These are phyloP conservation scores for Ilyonectria mors-panacis DNA, from an alignment of 2,329 filamentous ascomycete species.

Conservation along the genomic window DNA sequence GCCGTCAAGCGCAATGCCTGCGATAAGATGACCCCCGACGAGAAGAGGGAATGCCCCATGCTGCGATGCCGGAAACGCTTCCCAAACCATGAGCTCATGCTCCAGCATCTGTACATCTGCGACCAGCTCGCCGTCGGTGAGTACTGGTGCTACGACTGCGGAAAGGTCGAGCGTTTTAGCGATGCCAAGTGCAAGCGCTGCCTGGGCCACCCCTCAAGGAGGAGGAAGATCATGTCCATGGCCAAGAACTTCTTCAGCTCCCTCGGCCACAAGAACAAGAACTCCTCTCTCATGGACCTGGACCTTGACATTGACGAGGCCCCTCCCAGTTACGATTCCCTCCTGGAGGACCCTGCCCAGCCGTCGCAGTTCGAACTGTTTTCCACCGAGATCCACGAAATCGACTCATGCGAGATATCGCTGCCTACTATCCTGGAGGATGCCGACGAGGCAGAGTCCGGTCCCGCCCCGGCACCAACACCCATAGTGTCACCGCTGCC, in stretches of 20 bases:
- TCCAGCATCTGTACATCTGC: constrained; percentile 66
- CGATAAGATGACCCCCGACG: constrained; percentile 61
- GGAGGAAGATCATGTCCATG: constrained; percentile 66
- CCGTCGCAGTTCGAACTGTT: constrained; percentile 59
- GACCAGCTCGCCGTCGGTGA: constrained; percentile 64
- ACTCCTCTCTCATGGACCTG: constrained; percentile 43
- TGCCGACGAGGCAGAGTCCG: constrained; percentile 41
- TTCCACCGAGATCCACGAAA: constrained; percentile 66
- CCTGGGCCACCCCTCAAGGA: constrained; percentile 65
- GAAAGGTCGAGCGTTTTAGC: constrained; percentile 66
- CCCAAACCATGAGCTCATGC: constrained; percentile 67
- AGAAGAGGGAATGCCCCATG: constrained; percentile 67
- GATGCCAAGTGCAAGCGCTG: constrained; percentile 66
- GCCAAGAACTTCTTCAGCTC: constrained; percentile 69
- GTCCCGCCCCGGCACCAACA: constrained; percentile 28
- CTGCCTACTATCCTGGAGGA: constrained; percentile 49
- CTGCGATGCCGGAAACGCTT: constrained; percentile 66
- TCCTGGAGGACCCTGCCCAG: constrained; percentile 49
- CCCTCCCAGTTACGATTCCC: constrained; percentile 64
- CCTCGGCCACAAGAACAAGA: constrained; percentile 64
- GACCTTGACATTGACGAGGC: constrained; percentile 53
- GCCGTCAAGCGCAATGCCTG: constrained; percentile 69
- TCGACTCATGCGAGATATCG: constrained; percentile 64
- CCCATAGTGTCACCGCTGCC: constrained; percentile 42
- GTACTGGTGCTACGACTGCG: constrained; percentile 71